Evolutionary conservation across 139 green algal genomes (phyloP), one percentile per base, ranked within the genome.

Genomic region (Protoeuglena noctilucae): DNA sequence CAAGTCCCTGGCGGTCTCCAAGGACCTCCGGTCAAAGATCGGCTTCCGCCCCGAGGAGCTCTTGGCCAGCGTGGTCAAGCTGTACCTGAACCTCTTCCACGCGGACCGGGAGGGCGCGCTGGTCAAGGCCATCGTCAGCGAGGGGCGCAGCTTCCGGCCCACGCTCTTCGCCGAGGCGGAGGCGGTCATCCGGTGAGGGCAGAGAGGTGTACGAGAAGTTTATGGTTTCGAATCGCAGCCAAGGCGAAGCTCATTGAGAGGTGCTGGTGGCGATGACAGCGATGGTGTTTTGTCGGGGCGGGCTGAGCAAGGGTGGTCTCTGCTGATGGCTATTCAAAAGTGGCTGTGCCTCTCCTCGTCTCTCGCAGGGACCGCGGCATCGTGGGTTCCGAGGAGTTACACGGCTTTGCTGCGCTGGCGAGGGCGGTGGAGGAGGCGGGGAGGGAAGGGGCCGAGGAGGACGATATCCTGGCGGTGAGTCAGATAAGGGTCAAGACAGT

Each of bases 11-110:
- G n/a, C n/a, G n/a, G n/a, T n/a, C n/a, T n/a, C n/a, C n/a, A n/a
- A n/a, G n/a, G n/a, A n/a, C n/a, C n/a, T n/a, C n/a, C n/a, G n/a
- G n/a, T n/a, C n/a, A n/a, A 81, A 92, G 60, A 92, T 86, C 64
- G 71, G 67, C 54, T 96, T 93, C 73, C 61, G 72, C 17, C 77
- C 80, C 48, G 81, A 81, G 57, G 53, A 87, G 59, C 67, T 97
- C 51, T 74, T 96, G 29, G 40, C 57, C 2, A 46, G 57, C 61
- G 83, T 84, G 69, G 74, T 73, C 30, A 28, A 57, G 68, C 76
- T 97, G 22, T 96, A 96, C 69, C 50, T 94, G 17, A 64, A 93
- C 63, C 60, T 98, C 28, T 69, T 58, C 22, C 25, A 54, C 2
- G 68, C 71, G 5, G 83, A 96, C 58, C 27, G 24, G 2, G 53